Conservation (phyloP, 257 asterid genomes). For the Nyctanthes arbortristis region DNA sequence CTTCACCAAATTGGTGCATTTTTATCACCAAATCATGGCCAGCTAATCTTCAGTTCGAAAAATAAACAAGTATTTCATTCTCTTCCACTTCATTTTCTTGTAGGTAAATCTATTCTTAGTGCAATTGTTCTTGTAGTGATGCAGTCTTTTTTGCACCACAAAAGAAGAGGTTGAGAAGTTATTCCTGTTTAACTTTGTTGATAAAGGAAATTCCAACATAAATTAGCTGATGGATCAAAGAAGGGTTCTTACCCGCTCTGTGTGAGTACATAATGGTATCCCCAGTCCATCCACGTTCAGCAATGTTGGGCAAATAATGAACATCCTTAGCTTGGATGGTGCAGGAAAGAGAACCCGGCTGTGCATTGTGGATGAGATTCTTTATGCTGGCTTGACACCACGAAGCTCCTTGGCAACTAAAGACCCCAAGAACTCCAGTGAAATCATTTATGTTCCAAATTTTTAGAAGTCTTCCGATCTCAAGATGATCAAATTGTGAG, state of each 20-base stretch:
- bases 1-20: too few relatives aligned
- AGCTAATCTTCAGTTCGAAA: too few relatives aligned
- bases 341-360: constrained; percentile 47
- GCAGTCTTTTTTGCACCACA: too few relatives aligned
- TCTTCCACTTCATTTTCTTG: too few relatives aligned
- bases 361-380: constrained; percentile 59
- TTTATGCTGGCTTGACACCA: constrained; percentile 54
- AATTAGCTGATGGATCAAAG: too few relatives aligned
- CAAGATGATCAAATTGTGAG: neutral
- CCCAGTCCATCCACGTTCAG: constrained; percentile 56
- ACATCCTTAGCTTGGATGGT: constrained; percentile 54
- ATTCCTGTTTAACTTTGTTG: too few relatives aligned
- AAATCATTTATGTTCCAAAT: constrained; percentile 70
- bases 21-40: too few relatives aligned
- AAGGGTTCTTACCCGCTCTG: constrained; percentile 53
- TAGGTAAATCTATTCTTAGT: too few relatives aligned
- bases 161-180: too few relatives aligned
- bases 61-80: too few relatives aligned
- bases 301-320: constrained; percentile 51
- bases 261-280: constrained; percentile 68
- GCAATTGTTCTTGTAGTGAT: too few relatives aligned
- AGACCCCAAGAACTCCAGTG: constrained; percentile 68
- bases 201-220: too few relatives aligned
- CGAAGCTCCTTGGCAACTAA: constrained; percentile 78
- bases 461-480: constrained; percentile 64